Percentiles rank a stretch among this genome's conserved stretches.
Evolutionary conservation across 2,329 filamentous ascomycete species (phyloP).

Genomic region (Paecilomyces niveus): DNA sequence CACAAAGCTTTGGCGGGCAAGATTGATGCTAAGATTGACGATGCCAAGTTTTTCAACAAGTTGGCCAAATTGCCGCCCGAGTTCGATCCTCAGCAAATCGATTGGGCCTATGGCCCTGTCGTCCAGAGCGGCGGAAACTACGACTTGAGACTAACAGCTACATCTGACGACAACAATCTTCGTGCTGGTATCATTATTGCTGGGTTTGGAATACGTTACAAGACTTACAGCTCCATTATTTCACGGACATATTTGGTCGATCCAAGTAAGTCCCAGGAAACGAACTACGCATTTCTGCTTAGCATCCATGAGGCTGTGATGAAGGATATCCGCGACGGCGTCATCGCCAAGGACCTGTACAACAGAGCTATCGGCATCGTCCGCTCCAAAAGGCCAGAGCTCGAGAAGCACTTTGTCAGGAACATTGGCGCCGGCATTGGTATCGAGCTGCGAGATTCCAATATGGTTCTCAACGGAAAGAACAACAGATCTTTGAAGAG

Average conservation of each 20-base stretch:
- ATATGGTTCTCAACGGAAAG: constrained; percentile 79
- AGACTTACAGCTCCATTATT: constrained; percentile 89
- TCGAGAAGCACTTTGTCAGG: constrained; percentile 92
- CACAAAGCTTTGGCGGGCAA: constrained; percentile 81
- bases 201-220: constrained; percentile 86
- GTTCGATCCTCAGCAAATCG: constrained; percentile 80
- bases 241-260: constrained; percentile 94
- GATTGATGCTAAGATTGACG: constrained; percentile 85
- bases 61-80: constrained; percentile 74
- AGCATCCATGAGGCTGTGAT: constrained; percentile 82
- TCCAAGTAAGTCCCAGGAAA: constrained; percentile 91
- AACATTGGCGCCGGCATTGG: constrained; percentile 89
- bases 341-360: constrained; percentile 82
- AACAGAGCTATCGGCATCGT: constrained; percentile 74
- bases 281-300: constrained; percentile 82
- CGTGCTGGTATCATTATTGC: constrained; percentile 92
- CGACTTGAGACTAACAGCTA: constrained; percentile 72
- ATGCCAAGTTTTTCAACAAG: constrained; percentile 86
- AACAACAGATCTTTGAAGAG: constrained; percentile 78
- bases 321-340: constrained; percentile 83
- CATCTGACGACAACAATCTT: constrained; percentile 74
- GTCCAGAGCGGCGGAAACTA: constrained; percentile 96
- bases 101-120: constrained; percentile 86
- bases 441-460: constrained; percentile 80
- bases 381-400: constrained; percentile 84